Evolutionary conservation across 768 basidiomycete genomes (phyloP).

Genomic region (Lentinula lateritia): DNA sequence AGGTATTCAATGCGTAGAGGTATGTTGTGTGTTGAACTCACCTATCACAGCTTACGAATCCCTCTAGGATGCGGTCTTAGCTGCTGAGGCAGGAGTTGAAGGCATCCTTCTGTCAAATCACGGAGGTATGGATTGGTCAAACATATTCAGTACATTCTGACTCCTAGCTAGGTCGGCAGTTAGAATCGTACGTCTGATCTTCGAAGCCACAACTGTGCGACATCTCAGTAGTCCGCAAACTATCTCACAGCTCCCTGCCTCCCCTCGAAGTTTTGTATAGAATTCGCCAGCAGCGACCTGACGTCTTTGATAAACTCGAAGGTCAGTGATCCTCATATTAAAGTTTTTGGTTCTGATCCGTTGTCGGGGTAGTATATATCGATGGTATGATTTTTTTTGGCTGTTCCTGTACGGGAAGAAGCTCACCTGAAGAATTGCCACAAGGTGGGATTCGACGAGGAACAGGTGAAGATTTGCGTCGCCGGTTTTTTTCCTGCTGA

Average conservation of each 20-base stretch:
- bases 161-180: conserved; percentile 53
- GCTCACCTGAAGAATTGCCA: not conserved
- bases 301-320: conserved; percentile 69
- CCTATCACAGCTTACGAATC: conserved; percentile 6
- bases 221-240: conserved; percentile 11
- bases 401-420: conserved; percentile 7
- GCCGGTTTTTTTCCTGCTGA: not conserved
- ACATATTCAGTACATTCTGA: not conserved
- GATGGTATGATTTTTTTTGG: conserved; percentile 46
- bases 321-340: conserved; percentile 26
- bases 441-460: conserved; percentile 65
- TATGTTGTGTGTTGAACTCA: conserved; percentile 22
- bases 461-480: conserved; percentile 42
- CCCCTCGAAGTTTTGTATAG: conserved; percentile 74
- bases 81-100: conserved; percentile 77
- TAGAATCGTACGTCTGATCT: conserved; percentile 54
- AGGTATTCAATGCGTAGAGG: conserved; percentile 67
- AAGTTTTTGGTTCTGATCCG: not conserved
- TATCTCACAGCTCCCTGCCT: conserved; percentile 55
- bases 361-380: conserved; percentile 58
- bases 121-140: conserved; percentile 54
- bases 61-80: conserved; percentile 76
- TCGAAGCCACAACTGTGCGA: not conserved
- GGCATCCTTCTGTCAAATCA: conserved; percentile 91
- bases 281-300: conserved; percentile 66